Evolutionary conservation across 306 rosid species (phyloP).

Genomic region (Citrullus colocynthis): DNA sequence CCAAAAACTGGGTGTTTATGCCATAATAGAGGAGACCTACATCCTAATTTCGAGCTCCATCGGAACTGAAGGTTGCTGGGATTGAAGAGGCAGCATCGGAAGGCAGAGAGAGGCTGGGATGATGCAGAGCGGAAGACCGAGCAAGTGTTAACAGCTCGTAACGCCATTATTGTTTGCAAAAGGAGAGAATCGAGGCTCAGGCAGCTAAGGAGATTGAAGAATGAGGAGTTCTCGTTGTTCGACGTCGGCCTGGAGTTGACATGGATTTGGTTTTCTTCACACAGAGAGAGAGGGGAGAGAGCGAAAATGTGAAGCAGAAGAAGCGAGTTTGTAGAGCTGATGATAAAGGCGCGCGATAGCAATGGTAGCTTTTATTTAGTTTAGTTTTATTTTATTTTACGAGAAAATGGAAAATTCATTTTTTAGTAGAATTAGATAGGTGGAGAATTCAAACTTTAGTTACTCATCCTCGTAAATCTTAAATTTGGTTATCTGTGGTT

Average conservation of each 20-base stretch:
- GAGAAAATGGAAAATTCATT: neutral
- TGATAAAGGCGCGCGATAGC: neutral
- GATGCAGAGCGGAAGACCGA: conserved; percentile 37
- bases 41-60: conserved; percentile 13
- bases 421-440: too few relatives aligned
- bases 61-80: conserved; percentile 16
- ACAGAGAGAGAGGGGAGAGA: neutral
- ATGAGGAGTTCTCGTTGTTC: neutral
- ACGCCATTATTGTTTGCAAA: conserved; percentile 30
- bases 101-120: conserved; percentile 34
- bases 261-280: neutral
- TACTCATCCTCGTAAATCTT: too few relatives aligned
- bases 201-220: neutral
- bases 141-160: conserved; percentile 53
- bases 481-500: too few relatives aligned
- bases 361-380: neutral
- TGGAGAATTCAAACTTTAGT: too few relatives aligned
- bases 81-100: conserved; percentile 32
- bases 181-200: conserved; percentile 12
- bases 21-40: conserved; percentile 2
- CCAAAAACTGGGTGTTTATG: conserved; percentile 13
- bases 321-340: neutral
- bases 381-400: too few relatives aligned
- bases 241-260: neutral
- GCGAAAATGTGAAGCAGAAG: neutral